A percentile compares a stretch with the other conserved stretches of the same genome.
These are phyloP conservation scores for Ophiocordyceps sinensis DNA, from an alignment of 2,329 filamentous ascomycete species.

Conservation along the genomic window DNA sequence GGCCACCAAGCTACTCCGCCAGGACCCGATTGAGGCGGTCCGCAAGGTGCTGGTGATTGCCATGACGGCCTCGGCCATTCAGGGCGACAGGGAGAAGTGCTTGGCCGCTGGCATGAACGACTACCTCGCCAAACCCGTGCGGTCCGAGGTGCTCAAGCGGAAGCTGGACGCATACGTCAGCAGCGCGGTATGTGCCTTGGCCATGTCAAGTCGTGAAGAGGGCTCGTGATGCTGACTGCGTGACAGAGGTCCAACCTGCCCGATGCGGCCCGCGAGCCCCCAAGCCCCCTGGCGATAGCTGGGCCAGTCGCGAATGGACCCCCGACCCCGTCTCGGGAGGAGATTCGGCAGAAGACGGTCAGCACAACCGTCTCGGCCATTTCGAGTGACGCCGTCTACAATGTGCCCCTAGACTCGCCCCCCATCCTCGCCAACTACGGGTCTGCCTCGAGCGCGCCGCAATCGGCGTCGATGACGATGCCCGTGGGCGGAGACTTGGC, in stretches of 20 bases:
- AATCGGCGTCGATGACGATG: neutral
- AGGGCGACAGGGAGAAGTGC: slow-evolving; percentile 89
- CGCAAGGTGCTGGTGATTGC: slow-evolving; percentile 83
- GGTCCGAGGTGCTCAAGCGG: slow-evolving; percentile 70
- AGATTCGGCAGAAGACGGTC: slow-evolving; percentile 1
- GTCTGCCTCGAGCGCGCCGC: slow-evolving; percentile 8
- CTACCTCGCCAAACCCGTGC: slow-evolving; percentile 90
- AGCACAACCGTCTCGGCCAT: slow-evolving; percentile 10
- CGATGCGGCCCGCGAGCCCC: neutral
- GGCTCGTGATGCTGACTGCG: neutral
- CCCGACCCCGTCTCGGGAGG: too few relatives aligned
- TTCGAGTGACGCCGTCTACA: slow-evolving; percentile 17
- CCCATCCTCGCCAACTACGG: slow-evolving; percentile 10
- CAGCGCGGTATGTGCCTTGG: slow-evolving; percentile 13
- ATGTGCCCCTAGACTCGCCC: slow-evolving; percentile 14
- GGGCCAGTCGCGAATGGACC: neutral
- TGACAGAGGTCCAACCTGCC: neutral
- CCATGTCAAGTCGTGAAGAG: neutral
- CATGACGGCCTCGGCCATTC: slow-evolving; percentile 92
- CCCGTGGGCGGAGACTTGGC: too few relatives aligned
- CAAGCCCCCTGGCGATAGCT: neutral
- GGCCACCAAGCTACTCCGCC: slow-evolving; percentile 69
- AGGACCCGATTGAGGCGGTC: slow-evolving; percentile 62
- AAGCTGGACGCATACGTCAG: slow-evolving; percentile 53
- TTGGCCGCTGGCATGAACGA: slow-evolving; percentile 97